Base-by-base conservation (phyloP, 2,329 filamentous ascomycete genomes). In the Alternaria arborescens region DNA sequence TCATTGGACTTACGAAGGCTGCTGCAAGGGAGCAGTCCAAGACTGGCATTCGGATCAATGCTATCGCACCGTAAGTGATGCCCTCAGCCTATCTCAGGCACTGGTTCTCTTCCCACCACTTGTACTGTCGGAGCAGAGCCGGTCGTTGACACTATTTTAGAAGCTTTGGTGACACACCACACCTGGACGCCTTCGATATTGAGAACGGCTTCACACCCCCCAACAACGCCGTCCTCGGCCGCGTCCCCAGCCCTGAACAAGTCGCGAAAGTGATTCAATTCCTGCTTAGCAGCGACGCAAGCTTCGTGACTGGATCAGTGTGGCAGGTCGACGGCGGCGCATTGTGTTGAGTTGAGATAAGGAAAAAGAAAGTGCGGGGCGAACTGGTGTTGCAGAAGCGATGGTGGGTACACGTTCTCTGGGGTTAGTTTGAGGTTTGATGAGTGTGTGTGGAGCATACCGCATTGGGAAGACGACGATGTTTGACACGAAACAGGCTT, bases 1-100 rank as follows among this genome's bases (percentile, higher is more conserved):
- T 72, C 6, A 58, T 71, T 28, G 67, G 70, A 11, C 62, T 81
- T 58, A 80, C 77, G 32, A 79, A 72, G 58, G 74, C 72, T 32
- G 75, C 77, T 47, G 77, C 80, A 0, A 76, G 75, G 61, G 78
- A 82, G 62, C 77, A 76, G 51, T 54, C 20, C 10, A 16, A 20
- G 6, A 24, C 50, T 30, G 55, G 55, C 8, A 58, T 56, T 32
- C 68, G 80, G 53, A 69, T 82, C 7, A 82, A 82, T 71, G 77
- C 76, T 30, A 72, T 82, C 65, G 79, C 78, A 20, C 81, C 79
- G 79, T 80, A 65, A 75, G 78, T 77, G 46, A 8, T 22, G 8
- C 28, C 5, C 34, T 54, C 41, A 50, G 18, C 32, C 18, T 20
- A 41, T 34, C 47, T 18, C 20, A 26, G n/a, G 16, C 43, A 54